phyloP scores from a whole-genome alignment of 2,329 filamentous ascomycete genomes.

The Fusarium incarnatum region DNA sequence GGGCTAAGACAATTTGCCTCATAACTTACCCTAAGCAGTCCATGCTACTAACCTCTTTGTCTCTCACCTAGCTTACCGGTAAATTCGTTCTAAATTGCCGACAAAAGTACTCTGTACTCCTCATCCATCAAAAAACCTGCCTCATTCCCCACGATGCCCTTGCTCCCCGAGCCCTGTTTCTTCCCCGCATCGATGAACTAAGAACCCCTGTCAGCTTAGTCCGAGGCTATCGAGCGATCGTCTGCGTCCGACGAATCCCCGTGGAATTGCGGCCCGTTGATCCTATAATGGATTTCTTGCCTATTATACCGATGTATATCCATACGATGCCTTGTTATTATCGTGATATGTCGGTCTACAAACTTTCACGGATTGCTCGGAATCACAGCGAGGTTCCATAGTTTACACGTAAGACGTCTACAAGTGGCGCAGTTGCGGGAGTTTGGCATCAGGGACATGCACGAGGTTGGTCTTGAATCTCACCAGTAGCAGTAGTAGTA shows the following conservation, averaged over 20 bases:
- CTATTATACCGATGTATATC: not conserved
- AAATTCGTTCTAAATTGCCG: constrained; percentile 6
- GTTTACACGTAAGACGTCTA: not conserved
- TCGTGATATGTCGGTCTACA: not conserved
- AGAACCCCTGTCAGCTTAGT: constrained; percentile 6
- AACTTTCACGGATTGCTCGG: not conserved
- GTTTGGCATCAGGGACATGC: not conserved
- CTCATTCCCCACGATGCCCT: constrained; percentile 30
- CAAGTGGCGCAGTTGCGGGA: not conserved
- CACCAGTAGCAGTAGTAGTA: not conserved
- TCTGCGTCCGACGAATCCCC: constrained; percentile 33
- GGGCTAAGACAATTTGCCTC: not conserved
- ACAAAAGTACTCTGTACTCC: constrained; percentile 3
- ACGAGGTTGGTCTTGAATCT: not conserved
- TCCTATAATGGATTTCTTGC: constrained; percentile 27
- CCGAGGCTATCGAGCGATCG: constrained; percentile 30
- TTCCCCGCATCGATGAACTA: constrained; percentile 33
- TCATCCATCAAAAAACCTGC: constrained; percentile 9
- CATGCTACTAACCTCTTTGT: not conserved
- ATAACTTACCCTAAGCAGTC: not conserved
- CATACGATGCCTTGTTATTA: not conserved
- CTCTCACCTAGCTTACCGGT: not conserved
- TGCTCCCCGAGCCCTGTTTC: constrained; percentile 9
- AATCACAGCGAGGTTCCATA: not conserved
- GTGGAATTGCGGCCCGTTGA: constrained; percentile 38